Evolutionary conservation across 164 flowering plant genomes (phyloP).

Genomic region (Chloranthus sessilifolius): DNA sequence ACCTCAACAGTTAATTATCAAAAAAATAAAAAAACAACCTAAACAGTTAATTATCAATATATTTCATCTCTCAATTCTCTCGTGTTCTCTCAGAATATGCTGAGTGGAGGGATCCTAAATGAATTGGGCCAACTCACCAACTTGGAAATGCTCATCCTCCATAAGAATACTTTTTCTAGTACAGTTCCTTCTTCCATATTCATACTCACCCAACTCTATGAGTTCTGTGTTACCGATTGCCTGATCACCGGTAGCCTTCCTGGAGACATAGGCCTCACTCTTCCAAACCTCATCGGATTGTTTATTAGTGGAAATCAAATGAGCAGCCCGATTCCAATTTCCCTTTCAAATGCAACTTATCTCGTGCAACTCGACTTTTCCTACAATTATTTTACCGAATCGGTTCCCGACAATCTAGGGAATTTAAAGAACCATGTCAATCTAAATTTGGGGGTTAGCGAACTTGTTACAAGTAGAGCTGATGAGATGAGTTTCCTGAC

Average conservation of each 20-base stretch:
- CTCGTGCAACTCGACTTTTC: slow-evolving; percentile 11
- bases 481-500: slow-evolving; percentile 19
- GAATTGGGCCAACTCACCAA: no score
- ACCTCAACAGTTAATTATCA: no score
- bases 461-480: slow-evolving; percentile 6
- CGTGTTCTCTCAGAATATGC: no score
- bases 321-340: slow-evolving; percentile 20
- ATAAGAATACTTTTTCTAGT: no score
- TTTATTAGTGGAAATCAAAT: slow-evolving; percentile 9
- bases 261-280: neutral
- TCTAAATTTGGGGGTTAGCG: slow-evolving; percentile 8
- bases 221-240: no score
- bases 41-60: no score
- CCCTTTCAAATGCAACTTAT: slow-evolving; percentile 20
- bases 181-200: no score
- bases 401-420: slow-evolving; percentile 15
- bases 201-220: no score
- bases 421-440: slow-evolving; percentile 1
- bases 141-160: no score
- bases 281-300: slow-evolving; percentile 20
- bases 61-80: no score
- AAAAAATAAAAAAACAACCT: no score
- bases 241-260: slow-evolving; percentile 10
- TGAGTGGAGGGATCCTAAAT: no score
- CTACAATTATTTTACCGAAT: slow-evolving; percentile 14